Evolutionary conservation across 768 basidiomycete genomes (phyloP).

Genomic region (Mycena latifolia): DNA sequence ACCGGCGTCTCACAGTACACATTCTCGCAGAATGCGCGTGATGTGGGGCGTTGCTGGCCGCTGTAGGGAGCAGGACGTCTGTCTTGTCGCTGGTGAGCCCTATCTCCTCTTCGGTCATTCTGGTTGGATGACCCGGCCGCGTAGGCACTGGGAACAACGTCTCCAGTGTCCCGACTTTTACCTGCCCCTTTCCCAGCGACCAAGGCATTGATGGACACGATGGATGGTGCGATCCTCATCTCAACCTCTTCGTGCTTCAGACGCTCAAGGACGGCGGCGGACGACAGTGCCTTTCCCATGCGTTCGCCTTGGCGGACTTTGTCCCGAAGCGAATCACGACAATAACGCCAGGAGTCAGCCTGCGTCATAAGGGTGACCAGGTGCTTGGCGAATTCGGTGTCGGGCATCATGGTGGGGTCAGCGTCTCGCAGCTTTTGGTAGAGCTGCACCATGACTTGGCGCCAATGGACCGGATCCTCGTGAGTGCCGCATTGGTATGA

Average conservation of each 20-base stretch:
- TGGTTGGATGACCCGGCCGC: conserved; percentile 4
- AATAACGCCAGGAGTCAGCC: neutral
- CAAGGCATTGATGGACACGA: conserved; percentile 6
- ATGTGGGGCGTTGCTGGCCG: neutral
- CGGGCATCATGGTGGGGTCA: conserved; percentile 22
- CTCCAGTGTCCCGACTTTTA: neutral
- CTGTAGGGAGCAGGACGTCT: neutral
- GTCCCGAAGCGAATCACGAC: conserved; percentile 17
- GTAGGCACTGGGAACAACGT: conserved; percentile 2
- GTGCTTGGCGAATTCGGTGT: conserved; percentile 27
- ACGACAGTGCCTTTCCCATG: neutral
- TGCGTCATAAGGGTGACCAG: conserved; percentile 21
- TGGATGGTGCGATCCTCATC: conserved; percentile 6
- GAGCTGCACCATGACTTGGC: conserved; percentile 12
- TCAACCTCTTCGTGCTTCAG: conserved; percentile 17
- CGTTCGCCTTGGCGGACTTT: neutral
- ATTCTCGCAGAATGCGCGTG: conserved; percentile 23
- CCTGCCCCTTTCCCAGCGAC: neutral
- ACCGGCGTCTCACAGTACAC: conserved; percentile 34
- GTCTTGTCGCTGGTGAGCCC: neutral
- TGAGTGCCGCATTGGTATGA: neutral
- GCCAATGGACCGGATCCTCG: conserved; percentile 19
- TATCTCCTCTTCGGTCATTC: neutral
- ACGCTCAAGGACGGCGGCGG: neutral
- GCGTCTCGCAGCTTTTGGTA: conserved; percentile 21